These are phyloP conservation scores for Paracorniculantispora psalliotae DNA, from an alignment of 2,329 filamentous ascomycete genomes.

Conservation along the genomic window DNA sequence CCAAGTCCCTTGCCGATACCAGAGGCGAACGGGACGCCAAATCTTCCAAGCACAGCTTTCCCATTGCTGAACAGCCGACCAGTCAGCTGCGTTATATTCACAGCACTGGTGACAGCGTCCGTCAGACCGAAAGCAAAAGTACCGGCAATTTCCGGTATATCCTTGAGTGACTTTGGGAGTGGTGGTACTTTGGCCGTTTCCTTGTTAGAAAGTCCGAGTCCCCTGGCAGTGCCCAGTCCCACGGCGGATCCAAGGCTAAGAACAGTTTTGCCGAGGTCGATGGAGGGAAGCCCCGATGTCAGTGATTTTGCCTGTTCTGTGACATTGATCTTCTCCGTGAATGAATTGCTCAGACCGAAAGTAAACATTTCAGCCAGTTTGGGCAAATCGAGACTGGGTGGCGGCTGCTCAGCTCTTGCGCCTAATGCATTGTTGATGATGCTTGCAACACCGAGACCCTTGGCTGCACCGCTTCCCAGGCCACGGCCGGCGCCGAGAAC, in stretches of 20 bases:
- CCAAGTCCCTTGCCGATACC: slow-evolving; percentile 27
- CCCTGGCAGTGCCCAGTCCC: slow-evolving; percentile 17
- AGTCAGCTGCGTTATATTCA: slow-evolving; percentile 17
- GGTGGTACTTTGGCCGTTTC: slow-evolving; percentile 6
- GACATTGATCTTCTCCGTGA: slow-evolving; percentile 9
- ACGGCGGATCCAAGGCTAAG: slow-evolving; percentile 17
- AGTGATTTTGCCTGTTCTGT: slow-evolving; percentile 10
- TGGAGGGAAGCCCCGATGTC: slow-evolving; percentile 3
- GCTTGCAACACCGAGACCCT: not conserved
- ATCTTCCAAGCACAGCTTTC: slow-evolving; percentile 5
- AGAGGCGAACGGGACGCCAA: slow-evolving; percentile 19
- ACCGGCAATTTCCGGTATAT: slow-evolving; percentile 18
- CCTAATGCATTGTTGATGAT: not conserved
- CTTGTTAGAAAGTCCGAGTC: slow-evolving; percentile 17
- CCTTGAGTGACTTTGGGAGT: slow-evolving; percentile 3
- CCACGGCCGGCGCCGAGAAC: not conserved
- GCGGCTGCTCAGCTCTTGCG: not conserved
- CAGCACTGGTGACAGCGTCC: slow-evolving; percentile 17
- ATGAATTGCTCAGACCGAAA: slow-evolving; percentile 1
- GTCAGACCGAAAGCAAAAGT: slow-evolving; percentile 21
- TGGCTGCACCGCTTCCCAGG: not conserved
- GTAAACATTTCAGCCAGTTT: slow-evolving; percentile 2
- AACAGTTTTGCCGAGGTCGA: slow-evolving; percentile 16
- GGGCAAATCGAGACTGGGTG: not conserved
- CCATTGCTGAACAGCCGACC: not conserved